phyloP scores from a whole-genome alignment of 345 rosid genomes.

The Pistacia vera region DNA sequence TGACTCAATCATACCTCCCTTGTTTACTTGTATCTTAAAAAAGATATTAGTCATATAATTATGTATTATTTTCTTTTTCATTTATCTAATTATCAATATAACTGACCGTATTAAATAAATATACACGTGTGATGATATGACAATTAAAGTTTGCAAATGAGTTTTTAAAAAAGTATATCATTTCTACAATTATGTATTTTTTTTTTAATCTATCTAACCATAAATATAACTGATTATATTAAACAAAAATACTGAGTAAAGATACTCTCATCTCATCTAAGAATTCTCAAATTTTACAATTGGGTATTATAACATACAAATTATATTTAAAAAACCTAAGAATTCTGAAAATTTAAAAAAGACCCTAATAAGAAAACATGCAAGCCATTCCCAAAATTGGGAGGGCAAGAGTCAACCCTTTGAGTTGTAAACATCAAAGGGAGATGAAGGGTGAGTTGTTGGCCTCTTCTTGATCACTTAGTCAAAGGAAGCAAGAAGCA shows the following conservation, averaged over 20 bases:
- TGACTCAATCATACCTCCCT: background rate
- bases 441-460: slow-evolving; percentile 1
- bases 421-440: slow-evolving; percentile 6
- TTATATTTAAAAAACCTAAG: background rate
- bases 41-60: too few relatives aligned
- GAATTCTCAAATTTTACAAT: background rate
- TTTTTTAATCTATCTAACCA: too few relatives aligned
- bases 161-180: too few relatives aligned
- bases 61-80: too few relatives aligned
- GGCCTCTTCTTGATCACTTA: background rate
- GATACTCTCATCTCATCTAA: background rate
- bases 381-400: slow-evolving; percentile 19
- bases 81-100: too few relatives aligned
- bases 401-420: slow-evolving; percentile 7
- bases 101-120: too few relatives aligned
- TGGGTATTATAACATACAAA: too few relatives aligned
- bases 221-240: too few relatives aligned
- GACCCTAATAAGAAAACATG: slow-evolving; percentile 20
- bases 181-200: too few relatives aligned
- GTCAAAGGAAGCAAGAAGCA: slow-evolving; percentile 16
- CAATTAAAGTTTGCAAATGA: too few relatives aligned
- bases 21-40: background rate
- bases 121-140: too few relatives aligned
- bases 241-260: too few relatives aligned
- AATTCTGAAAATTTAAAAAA: background rate